Evolutionary conservation across 176 grass and related monocot genomes (phyloP).

Genomic region (sorghum (Sorghum bicolor)): DNA sequence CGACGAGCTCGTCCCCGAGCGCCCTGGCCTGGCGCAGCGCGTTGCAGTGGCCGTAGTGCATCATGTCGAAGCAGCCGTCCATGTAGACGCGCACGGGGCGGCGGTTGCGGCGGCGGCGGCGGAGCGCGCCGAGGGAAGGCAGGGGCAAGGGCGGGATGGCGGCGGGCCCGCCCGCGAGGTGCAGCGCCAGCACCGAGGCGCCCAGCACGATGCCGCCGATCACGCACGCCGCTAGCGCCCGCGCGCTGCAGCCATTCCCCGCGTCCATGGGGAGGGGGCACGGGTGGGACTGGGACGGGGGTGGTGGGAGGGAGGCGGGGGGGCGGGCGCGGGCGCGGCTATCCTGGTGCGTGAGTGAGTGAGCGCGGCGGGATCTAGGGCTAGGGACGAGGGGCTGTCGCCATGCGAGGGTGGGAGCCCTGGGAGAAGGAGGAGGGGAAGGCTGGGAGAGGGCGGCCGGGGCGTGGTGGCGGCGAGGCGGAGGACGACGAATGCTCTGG

Average conservation of each 20-base stretch:
- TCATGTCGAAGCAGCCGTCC: constrained; percentile 99
- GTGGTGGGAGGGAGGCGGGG: not conserved
- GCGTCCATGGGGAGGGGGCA: constrained; percentile 30
- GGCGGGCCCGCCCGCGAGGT: constrained; percentile 28
- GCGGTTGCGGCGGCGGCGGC: constrained; percentile 12
- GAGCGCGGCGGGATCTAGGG: constrained; percentile 16
- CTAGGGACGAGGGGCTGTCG: not conserved
- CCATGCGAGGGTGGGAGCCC: constrained; percentile 7
- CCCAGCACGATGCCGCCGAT: constrained; percentile 72
- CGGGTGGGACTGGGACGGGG: no score
- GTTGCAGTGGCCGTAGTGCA: constrained; percentile 98
- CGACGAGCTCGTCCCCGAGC: constrained; percentile 82
- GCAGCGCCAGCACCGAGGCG: constrained; percentile 45
- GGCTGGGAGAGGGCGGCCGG: not conserved
- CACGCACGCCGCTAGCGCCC: constrained; percentile 48
- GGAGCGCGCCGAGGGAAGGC: constrained; percentile 1
- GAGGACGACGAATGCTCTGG: not conserved
- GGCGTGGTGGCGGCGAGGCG: not conserved
- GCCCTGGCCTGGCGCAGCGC: constrained; percentile 77
- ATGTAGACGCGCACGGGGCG: constrained; percentile 87
- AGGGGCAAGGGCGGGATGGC: not conserved
- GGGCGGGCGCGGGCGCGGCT: not conserved
- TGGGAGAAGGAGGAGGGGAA: not conserved
- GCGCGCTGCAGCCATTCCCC: constrained; percentile 29
- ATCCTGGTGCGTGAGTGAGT: not conserved